phyloP scores from a whole-genome alignment of 768 basidiomycete genomes.

The Royoungia palumana region DNA sequence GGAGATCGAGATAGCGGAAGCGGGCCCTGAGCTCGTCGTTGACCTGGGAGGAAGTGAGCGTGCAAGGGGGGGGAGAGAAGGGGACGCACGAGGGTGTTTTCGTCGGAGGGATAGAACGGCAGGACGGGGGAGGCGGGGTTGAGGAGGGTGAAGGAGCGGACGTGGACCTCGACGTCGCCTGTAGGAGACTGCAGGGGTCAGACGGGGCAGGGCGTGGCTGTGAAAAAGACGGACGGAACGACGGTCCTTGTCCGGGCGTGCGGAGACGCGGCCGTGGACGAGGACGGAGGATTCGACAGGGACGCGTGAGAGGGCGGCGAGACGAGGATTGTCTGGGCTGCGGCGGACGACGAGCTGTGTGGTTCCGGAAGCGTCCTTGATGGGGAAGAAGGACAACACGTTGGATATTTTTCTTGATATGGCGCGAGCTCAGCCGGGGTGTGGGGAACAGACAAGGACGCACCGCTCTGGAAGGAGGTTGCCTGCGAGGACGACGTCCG shows the following conservation, averaged over 20 bases:
- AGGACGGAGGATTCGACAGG: conserved; percentile 78
- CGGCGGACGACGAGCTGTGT: conserved; percentile 75
- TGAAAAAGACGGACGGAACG: conserved; percentile 48
- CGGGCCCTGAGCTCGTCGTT: conserved; percentile 84
- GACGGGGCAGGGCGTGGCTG: background rate
- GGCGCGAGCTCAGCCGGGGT: conserved; percentile 33
- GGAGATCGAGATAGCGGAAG: conserved; percentile 87
- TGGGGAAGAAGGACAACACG: conserved; percentile 77
- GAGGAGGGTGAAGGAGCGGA: conserved; percentile 66
- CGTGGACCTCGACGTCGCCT: conserved; percentile 79
- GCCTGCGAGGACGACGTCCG: conserved; percentile 68
- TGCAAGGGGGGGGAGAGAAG: background rate
- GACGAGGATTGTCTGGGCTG: conserved; percentile 24
- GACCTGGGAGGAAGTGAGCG: conserved; percentile 44
- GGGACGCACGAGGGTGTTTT: conserved; percentile 64
- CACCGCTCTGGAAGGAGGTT: conserved; percentile 84
- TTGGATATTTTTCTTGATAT: conserved; percentile 61
- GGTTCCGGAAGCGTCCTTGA: conserved; percentile 74
- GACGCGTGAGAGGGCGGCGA: conserved; percentile 51
- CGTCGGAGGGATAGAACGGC: conserved; percentile 84
- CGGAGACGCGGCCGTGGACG: conserved; percentile 67
- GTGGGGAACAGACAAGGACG: conserved; percentile 33
- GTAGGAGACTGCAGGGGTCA: conserved; percentile 46
- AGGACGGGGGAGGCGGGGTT: conserved; percentile 70
- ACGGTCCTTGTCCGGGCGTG: conserved; percentile 59